Evolutionary conservation across 164 flowering plant species (phyloP).

Genomic region (Vitis labrusca): DNA sequence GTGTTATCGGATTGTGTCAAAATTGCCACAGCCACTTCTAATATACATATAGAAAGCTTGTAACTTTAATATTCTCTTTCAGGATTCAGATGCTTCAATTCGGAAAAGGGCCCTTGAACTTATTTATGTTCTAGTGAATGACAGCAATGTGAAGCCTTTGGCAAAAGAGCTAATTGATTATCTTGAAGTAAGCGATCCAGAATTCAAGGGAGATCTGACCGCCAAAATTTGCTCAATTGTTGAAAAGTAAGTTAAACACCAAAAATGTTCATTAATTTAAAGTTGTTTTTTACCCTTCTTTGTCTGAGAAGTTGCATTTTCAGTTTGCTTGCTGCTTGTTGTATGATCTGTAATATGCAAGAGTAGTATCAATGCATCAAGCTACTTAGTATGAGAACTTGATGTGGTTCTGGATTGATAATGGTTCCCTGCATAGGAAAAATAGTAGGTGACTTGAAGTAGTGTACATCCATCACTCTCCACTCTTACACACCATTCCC

Average conservation of each 20-base stretch:
- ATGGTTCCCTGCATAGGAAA: not conserved
- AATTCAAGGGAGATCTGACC: conserved; percentile 93
- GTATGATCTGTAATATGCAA: not conserved
- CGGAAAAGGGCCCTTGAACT: conserved; percentile 98
- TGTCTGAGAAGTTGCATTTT: not conserved
- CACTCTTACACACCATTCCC: not conserved
- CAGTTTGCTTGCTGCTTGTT: not conserved
- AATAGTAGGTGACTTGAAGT: not conserved
- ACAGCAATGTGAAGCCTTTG: conserved; percentile 79
- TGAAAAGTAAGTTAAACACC: conserved; percentile 69
- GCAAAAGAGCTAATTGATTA: conserved; percentile 92
- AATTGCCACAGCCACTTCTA: not conserved
- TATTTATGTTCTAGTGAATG: conserved; percentile 86
- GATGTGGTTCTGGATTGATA: too few species aligned
- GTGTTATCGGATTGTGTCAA: not conserved
- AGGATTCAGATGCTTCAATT: conserved; percentile 99
- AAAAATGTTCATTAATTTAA: not conserved
- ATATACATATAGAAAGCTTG: conserved; percentile 1
- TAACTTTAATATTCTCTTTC: conserved; percentile 25
- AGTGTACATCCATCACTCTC: not conserved
- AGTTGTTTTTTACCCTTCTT: not conserved
- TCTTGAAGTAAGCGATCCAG: conserved; percentile 91
- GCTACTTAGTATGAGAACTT: too few species aligned
- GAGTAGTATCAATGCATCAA: not conserved
- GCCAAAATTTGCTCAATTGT: conserved; percentile 96